Percentiles rank a stretch among this genome's conserved stretches.
Conservation (phyloP, 495 filamentous ascomycete species). For the Xylaria bambusicola region DNA sequence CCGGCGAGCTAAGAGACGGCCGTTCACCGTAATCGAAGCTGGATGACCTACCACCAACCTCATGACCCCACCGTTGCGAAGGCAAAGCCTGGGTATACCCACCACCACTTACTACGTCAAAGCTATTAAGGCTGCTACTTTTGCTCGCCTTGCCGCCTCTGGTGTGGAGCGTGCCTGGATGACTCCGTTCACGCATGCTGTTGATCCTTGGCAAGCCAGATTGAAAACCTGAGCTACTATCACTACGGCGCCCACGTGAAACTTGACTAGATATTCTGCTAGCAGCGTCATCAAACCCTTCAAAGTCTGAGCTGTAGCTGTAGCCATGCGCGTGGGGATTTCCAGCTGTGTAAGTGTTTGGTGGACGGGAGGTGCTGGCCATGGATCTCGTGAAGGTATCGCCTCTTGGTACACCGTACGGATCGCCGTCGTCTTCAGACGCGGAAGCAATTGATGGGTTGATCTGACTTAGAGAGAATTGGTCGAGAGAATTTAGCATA, state of each 20-base stretch:
- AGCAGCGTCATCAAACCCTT: constrained; percentile 61
- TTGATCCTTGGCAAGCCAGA: constrained; percentile 63
- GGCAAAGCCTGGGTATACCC: constrained; percentile 56
- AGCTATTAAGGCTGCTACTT: constrained; percentile 65
- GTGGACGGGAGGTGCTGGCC: constrained; percentile 25
- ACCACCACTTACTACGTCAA: constrained; percentile 59
- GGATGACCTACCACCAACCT: constrained; percentile 64
- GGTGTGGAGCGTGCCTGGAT: constrained; percentile 45
- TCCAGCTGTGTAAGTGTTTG: constrained; percentile 27
- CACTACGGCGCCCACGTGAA: constrained; percentile 71
- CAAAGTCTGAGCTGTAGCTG: constrained; percentile 72
- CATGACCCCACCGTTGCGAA: constrained; percentile 59
- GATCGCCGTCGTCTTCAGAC: constrained; percentile 42
- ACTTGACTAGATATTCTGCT: constrained; percentile 59
- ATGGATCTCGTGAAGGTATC: constrained; percentile 29
- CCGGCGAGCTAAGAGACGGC: constrained; percentile 32
- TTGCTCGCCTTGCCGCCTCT: constrained; percentile 68
- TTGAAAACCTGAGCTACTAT: constrained; percentile 76
- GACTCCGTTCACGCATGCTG: constrained; percentile 56
- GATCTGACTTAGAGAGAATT: constrained; percentile 62
- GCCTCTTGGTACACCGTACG: constrained; percentile 31
- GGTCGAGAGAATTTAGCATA: constrained; percentile 87
- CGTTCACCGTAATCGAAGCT: constrained; percentile 73
- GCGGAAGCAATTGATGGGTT: constrained; percentile 31
- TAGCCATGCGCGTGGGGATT: constrained; percentile 66